These are phyloP conservation scores for Heteromeles arbutifolia DNA, from an alignment of 306 rosid genomes.

Conservation along the genomic window DNA sequence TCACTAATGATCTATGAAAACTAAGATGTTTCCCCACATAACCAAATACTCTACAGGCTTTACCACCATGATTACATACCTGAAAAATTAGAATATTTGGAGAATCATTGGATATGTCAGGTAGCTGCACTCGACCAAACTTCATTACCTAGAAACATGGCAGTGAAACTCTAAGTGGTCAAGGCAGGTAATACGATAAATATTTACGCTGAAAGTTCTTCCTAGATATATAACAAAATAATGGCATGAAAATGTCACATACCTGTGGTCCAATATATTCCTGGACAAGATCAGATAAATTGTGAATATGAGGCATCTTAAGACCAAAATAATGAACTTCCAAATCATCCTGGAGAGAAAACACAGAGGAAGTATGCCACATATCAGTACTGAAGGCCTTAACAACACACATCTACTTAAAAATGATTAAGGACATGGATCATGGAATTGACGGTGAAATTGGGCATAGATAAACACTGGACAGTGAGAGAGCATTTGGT, in stretches of 20 bases:
- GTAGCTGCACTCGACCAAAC: conserved; percentile 56
- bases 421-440: neutral
- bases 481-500: neutral
- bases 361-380: conserved; percentile 2
- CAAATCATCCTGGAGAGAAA: conserved; percentile 60
- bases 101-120: conserved; percentile 61
- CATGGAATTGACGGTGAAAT: neutral
- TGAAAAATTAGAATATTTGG: conserved; percentile 79
- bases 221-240: neutral
- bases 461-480: too few relatives aligned
- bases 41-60: neutral
- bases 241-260: conserved; percentile 16
- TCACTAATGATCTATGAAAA: neutral
- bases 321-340: conserved; percentile 81
- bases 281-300: conserved; percentile 82
- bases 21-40: neutral
- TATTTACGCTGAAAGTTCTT: neutral
- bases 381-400: conserved; percentile 2
- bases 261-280: conserved; percentile 70
- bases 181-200: neutral
- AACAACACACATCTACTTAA: neutral
- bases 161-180: conserved; percentile 7
- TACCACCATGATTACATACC: conserved; percentile 35
- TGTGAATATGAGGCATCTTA: conserved; percentile 73
- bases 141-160: conserved; percentile 41